Evolutionary conservation across 805 yeast species (phyloP), one percentile per base, ranked within the genome.

Genomic region (Metschnikowia rubicola): DNA sequence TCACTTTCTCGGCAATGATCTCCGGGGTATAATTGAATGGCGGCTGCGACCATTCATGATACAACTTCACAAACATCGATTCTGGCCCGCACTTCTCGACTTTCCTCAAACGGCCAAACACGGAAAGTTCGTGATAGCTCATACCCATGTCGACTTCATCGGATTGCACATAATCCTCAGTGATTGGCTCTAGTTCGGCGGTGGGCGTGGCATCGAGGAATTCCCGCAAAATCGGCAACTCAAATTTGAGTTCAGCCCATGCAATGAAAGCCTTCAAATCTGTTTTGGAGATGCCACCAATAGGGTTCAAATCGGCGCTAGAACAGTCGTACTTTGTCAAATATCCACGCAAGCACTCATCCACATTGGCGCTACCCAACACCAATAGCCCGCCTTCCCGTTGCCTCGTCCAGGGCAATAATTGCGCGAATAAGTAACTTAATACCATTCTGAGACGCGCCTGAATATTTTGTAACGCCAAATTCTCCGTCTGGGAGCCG

Each of bases 81-180:
- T 87, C 88, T 4, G 99, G 99, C 0, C 99, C 99, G 68, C 96
- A 88, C 68, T 91, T 91, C 41, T 88, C 88, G 39, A 94, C 85
- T 66, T 94, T 94, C 55, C 99, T 79, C 51, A 94, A 75, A 49
- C 86, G 78, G 11, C 99, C 99, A 71, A 94, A 91, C 7, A 86
- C 74, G 31, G 96, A 85, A 50, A 94, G 76, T 63, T 94, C 99
- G 54, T 91, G 96, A 60, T 94, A 94, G 0, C 97, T 87, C 85
- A 95, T 86, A 2, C 99, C 99, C 99, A 94, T 94, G 62, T 94
- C 99, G 11, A 80, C 83, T 66, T 94, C 99, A 65, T 94, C 99
- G 30, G 96, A 86, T 66, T 94, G 99, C 12, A 92, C 95, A 58
- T 94, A 92, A 47, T 81, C 77, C 54, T 86, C 83, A 0, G 99